Percentiles rank a stretch among this genome's conserved stretches.
These are phyloP conservation scores for Rutidosis leptorrhynchoides DNA, from an alignment of 129 eudicot species.

Conservation along the genomic window DNA sequence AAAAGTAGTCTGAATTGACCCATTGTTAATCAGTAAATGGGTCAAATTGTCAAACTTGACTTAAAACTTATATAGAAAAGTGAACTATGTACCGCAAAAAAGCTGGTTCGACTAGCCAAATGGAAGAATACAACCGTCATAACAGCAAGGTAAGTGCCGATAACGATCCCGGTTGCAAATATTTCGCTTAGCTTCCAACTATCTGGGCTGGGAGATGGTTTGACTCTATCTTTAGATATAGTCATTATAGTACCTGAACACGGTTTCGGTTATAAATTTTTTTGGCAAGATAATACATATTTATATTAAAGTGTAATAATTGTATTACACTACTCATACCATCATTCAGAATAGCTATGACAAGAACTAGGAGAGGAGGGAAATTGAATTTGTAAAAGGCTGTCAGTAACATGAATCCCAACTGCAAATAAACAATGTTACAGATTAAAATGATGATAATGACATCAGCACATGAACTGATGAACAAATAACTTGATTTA, in stretches of 20 bases:
- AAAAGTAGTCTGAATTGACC: no score
- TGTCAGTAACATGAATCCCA: constrained; percentile 55
- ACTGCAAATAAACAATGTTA: constrained; percentile 29
- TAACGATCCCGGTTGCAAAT: constrained; percentile 49
- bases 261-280: background rate
- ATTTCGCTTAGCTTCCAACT: constrained; percentile 57
- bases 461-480: background rate
- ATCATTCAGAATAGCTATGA: constrained; percentile 54
- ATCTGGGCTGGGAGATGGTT: constrained; percentile 55
- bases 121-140: constrained; percentile 49
- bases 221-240: constrained; percentile 52
- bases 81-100: constrained; percentile 32
- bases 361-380: constrained; percentile 58
- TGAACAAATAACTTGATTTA: background rate
- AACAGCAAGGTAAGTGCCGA: constrained; percentile 48
- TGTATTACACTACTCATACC: constrained; percentile 31
- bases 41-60: no score
- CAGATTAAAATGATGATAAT: constrained; percentile 9
- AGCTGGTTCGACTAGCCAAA: constrained; percentile 37
- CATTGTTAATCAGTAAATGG: no score
- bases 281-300: background rate
- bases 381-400: constrained; percentile 47
- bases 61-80: no score
- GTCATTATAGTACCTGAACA: constrained; percentile 49
- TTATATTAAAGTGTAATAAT: background rate